Base-by-base conservation (phyloP, 768 basidiomycete species). In the Phaeotremella fagi region DNA sequence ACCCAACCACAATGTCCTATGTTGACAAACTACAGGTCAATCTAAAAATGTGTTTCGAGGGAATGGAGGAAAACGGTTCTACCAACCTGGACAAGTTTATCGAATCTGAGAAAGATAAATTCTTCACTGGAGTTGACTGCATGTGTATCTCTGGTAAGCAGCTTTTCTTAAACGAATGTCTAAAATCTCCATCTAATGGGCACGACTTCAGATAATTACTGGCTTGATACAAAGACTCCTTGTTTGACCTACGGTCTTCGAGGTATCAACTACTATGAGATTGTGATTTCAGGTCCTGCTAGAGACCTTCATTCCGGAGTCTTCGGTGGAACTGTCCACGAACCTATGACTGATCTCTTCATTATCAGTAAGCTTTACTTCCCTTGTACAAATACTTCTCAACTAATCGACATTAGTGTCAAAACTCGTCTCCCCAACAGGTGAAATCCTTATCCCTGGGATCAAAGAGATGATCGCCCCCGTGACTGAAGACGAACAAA, bases 41-140 rank as follows among this genome's bases (percentile, higher is more conserved):
- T 71, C 75, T 97, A 50, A 82, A 83, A 59, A 84, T 88, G 78
- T 89, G 87, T 79, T 91, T 98, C 64, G 94, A 98, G 73, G 92
- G 78, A 45, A 98, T 95, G 92, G 94, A 98, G 73, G 94, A 98
- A 78, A 85, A 81, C 57, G 92, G 91, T 4, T 88, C 86, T 36
- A 87, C 88, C 62, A 90, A 91, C 1, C 80, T 97, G 12, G 91
- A 95, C 64, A 87, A 88, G 28, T 82, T 94, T 38, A 88, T 97
- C 57, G 75, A 79, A 55, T 78, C 78, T 44, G 91, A 95, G 78
- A 82, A 83, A 57, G 76, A 79, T 45, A 81, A 82, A 22, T 95
- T 84, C 81, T 92, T 95, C 75, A 80, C 85, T 33, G 88, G 85
- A 4, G 85, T 90, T 22, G 90, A 95, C 64, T 88, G 86, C 62